These are phyloP conservation scores for Venturiaceae sp. DNA, from an alignment of 2,329 filamentous ascomycete species.

Conservation along the genomic window DNA sequence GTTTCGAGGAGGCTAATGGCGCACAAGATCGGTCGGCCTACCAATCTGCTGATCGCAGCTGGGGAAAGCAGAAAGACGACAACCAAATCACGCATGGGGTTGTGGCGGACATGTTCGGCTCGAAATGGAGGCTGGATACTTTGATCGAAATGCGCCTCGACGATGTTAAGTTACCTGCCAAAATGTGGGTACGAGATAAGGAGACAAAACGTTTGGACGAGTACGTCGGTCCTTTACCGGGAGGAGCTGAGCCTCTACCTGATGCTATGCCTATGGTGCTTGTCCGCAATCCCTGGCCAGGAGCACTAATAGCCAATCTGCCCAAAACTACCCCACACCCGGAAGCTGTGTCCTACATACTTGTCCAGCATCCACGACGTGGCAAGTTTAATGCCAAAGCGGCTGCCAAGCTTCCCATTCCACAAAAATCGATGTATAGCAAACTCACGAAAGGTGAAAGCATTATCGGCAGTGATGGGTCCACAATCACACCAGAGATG, in stretches of 20 bases:
- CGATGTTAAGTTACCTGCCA: slow-evolving; percentile 57
- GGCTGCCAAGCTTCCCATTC: slow-evolving; percentile 57
- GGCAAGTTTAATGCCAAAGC: slow-evolving; percentile 67
- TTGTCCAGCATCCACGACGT: slow-evolving; percentile 64
- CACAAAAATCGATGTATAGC: slow-evolving; percentile 47
- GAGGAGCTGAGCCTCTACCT: slow-evolving; percentile 19
- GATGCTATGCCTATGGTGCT: slow-evolving; percentile 58
- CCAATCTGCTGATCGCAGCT: not conserved
- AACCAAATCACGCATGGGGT: slow-evolving; percentile 49
- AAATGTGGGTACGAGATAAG: slow-evolving; percentile 57
- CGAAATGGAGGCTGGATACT: slow-evolving; percentile 62
- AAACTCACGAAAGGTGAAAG: slow-evolving; percentile 52
- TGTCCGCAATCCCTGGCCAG: slow-evolving; percentile 71
- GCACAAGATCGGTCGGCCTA: not conserved
- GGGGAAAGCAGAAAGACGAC: slow-evolving; percentile 12
- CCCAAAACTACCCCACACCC: slow-evolving; percentile 58
- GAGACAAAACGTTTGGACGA: slow-evolving; percentile 53
- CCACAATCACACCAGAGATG: slow-evolving; percentile 72
- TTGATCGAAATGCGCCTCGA: slow-evolving; percentile 57
- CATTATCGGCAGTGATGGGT: slow-evolving; percentile 55
- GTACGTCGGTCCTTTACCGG: slow-evolving; percentile 61
- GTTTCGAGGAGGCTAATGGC: not conserved
- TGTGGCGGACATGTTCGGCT: slow-evolving; percentile 71
- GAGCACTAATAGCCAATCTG: slow-evolving; percentile 51
- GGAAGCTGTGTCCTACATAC: slow-evolving; percentile 75